Percentiles rank a stretch among this genome's conserved stretches.
These are phyloP conservation scores for Aspergillus neotritici DNA, from an alignment of 2,329 filamentous ascomycete species.

Conservation along the genomic window DNA sequence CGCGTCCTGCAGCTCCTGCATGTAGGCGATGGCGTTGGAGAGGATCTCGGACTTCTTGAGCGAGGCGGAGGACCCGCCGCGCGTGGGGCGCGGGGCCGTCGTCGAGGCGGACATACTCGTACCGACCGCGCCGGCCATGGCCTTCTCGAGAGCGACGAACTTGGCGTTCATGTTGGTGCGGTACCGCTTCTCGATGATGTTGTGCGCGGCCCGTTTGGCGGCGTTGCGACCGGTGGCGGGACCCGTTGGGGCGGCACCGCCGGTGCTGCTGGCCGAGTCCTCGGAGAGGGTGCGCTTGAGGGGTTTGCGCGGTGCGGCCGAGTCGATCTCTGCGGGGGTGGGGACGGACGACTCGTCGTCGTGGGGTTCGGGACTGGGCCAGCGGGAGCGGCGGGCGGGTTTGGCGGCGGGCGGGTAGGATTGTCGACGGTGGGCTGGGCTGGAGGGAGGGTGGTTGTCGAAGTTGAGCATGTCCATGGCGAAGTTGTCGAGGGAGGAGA, in stretches of 20 bases:
- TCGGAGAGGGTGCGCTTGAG: slow-evolving; percentile 21
- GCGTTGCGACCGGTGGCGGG: slow-evolving; percentile 26
- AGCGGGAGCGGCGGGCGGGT: slow-evolving; percentile 1
- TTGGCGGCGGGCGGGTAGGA: slow-evolving; percentile 4
- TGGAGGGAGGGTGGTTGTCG: not conserved
- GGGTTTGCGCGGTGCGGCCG: slow-evolving; percentile 7
- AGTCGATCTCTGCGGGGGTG: slow-evolving; percentile 8
- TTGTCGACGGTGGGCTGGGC: not conserved
- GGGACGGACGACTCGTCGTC: slow-evolving; percentile 15
- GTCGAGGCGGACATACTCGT: too few species aligned
- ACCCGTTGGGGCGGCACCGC: slow-evolving; percentile 10
- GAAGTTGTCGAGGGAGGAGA: slow-evolving; percentile 11
- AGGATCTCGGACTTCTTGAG: slow-evolving; percentile 37
- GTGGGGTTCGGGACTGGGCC: slow-evolving; percentile 27
- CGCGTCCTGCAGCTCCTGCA: slow-evolving; percentile 32
- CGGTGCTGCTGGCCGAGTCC: slow-evolving; percentile 21
- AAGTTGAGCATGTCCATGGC: slow-evolving; percentile 10
- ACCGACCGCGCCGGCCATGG: slow-evolving; percentile 23
- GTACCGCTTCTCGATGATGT: slow-evolving; percentile 40
- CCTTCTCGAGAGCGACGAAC: slow-evolving; percentile 36
- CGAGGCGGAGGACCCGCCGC: slow-evolving; percentile 24
- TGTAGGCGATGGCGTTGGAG: slow-evolving; percentile 32
- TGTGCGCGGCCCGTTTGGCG: slow-evolving; percentile 38
- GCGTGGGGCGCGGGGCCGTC: slow-evolving; percentile 15
- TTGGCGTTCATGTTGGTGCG: slow-evolving; percentile 42